Evolutionary conservation across 805 yeast species (phyloP).

Genomic region (Nakazawaea molendinolei): DNA sequence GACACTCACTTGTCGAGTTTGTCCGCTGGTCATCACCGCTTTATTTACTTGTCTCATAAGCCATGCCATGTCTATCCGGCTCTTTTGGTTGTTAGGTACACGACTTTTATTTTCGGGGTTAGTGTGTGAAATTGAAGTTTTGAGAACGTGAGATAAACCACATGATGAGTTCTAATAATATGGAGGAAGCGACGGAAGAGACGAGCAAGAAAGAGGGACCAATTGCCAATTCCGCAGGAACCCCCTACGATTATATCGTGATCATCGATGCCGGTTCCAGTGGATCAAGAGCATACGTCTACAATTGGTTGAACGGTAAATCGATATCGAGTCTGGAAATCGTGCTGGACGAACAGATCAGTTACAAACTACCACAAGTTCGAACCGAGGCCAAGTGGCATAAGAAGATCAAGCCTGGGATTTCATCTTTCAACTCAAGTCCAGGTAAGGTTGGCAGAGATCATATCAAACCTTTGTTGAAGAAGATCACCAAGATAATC

Average conservation of each 20-base stretch:
- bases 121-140: too few species aligned
- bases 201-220: conserved; percentile 21
- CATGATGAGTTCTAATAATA: background rate
- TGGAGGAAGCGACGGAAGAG: conserved; percentile 4
- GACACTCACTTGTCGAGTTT: too few species aligned
- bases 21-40: too few species aligned
- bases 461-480: conserved; percentile 43
- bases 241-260: conserved; percentile 54
- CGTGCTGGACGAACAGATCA: conserved; percentile 19
- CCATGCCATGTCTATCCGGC: too few species aligned
- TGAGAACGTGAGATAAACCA: background rate
- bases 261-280: conserved; percentile 62
- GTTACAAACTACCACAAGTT: conserved; percentile 24
- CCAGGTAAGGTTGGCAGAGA: conserved; percentile 46
- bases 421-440: conserved; percentile 40
- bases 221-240: conserved; percentile 30
- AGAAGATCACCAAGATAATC: conserved; percentile 40
- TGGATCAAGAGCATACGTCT: conserved; percentile 56
- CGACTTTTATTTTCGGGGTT: too few species aligned
- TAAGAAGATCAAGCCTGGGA: conserved; percentile 49
- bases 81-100: too few species aligned
- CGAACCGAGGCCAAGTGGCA: conserved; percentile 37
- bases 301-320: conserved; percentile 44
- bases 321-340: conserved; percentile 18
- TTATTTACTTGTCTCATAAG: too few species aligned